phyloP scores from a whole-genome alignment of 2,329 filamentous ascomycete genomes.

The Neonectria ditissima region DNA sequence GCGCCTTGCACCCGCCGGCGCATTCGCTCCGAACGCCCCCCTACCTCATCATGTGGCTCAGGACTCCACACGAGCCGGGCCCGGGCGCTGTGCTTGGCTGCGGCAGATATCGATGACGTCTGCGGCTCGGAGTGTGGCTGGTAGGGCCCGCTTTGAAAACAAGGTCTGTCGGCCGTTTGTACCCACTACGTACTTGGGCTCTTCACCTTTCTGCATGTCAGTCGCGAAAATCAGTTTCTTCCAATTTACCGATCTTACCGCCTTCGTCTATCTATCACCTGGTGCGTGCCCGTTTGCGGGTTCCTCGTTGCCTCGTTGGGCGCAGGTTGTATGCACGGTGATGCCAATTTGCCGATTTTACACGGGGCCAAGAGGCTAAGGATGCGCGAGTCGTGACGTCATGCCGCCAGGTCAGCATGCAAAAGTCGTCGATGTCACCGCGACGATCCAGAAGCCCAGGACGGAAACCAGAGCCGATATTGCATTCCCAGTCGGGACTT shows the following conservation, averaged over 20 bases:
- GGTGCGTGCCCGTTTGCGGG: neutral
- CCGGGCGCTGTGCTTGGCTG: neutral
- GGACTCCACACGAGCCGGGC: neutral
- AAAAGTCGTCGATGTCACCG: conserved; percentile 3
- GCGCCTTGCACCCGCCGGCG: neutral
- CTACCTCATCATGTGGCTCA: neutral
- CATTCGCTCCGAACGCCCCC: neutral
- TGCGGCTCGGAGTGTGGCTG: conserved; percentile 21
- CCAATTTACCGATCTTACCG: neutral
- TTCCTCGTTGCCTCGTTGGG: neutral
- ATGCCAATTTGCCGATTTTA: neutral
- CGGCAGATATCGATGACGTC: conserved; percentile 18
- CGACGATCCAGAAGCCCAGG: conserved; percentile 9
- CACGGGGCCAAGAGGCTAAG: neutral
- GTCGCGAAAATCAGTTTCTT: neutral
- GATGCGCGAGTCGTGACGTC: conserved; percentile 19
- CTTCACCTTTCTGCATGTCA: neutral
- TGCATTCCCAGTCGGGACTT: conserved; percentile 4
- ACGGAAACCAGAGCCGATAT: neutral
- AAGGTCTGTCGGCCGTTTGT: conserved; percentile 7
- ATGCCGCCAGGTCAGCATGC: neutral
- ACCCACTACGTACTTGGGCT: neutral
- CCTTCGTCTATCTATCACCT: neutral
- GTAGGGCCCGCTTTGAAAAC: conserved; percentile 7
- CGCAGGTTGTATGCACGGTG: neutral